phyloP scores from a whole-genome alignment of 352 stramenopile genomes.

The Pythium biforme region DNA sequence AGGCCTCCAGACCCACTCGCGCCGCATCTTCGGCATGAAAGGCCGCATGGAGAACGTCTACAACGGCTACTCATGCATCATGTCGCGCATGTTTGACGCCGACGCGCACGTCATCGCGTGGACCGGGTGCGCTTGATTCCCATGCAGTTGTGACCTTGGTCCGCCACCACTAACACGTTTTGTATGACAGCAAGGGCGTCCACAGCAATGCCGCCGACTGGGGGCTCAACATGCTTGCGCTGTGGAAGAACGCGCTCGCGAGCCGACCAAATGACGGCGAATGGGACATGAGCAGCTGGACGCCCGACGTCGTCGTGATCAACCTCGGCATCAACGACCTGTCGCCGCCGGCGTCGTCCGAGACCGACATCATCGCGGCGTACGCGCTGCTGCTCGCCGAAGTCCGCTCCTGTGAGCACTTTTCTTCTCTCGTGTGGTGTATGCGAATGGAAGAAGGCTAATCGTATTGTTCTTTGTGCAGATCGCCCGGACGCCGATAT shows the following conservation, averaged over 20 bases:
- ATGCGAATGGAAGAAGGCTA: background rate
- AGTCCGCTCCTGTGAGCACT: constrained; percentile 71
- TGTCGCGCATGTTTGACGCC: constrained; percentile 81
- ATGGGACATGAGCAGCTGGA: constrained; percentile 78
- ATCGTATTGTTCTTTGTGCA: constrained; percentile 21
- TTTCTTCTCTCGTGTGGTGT: background rate
- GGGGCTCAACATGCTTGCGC: constrained; percentile 72
- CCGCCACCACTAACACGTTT: background rate
- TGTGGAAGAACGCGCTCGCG: constrained; percentile 88
- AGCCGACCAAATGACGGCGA: constrained; percentile 53
- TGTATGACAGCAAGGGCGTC: constrained; percentile 62
- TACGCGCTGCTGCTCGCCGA: constrained; percentile 74
- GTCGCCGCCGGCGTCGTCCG: constrained; percentile 76
- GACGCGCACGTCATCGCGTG: constrained; percentile 84
- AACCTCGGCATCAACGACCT: constrained; percentile 85
- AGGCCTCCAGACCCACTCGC: constrained; percentile 64
- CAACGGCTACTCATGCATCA: constrained; percentile 84
- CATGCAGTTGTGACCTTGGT: background rate
- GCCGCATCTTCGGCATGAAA: constrained; percentile 84
- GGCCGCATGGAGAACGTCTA: constrained; percentile 88
- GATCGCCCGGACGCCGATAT: constrained; percentile 81
- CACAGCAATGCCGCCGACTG: constrained; percentile 86
- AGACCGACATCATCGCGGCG: constrained; percentile 79
- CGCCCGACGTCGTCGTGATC: constrained; percentile 81
- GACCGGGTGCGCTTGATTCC: constrained; percentile 51